Evolutionary conservation across 2,329 filamentous ascomycete species (phyloP), one percentile per base, ranked within the genome.

Genomic region (Alternaria brassicicola): DNA sequence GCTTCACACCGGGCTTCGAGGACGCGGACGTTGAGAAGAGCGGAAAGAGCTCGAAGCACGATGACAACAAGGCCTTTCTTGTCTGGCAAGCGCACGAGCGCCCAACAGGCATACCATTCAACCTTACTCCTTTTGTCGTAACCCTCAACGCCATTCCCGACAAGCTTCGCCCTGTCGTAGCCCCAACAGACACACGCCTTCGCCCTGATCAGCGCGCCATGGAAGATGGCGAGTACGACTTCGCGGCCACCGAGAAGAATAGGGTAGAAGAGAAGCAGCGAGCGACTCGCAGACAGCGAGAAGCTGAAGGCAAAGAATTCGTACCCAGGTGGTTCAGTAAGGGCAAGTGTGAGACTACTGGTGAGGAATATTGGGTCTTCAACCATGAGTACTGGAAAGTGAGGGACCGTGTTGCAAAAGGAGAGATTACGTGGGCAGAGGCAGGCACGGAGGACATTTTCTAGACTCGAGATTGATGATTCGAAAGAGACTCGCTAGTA

Each of bases 221-320:
- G 95, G 95, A 99, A 76, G 93, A 98, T 61, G 95, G 94, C n/a
- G 87, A 93, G 78, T 99, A 99, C 73, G 94, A 98, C 71, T 84
- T 95, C 59, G 95, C 95, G 1, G 95, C 94, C 0, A 86, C 86
- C 5, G 95, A 99, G 82, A 99, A 99, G 86, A 95, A 94, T 72
- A 85, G 95, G 1, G 86, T 99, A 0, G 95, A 99, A 78, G 91
- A 97, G 80, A 93, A 89, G 64, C 95, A 99, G 82, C 85, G 95
- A 59, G 88, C 89, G 9, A 88, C 89, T 57, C 82, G 95, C 61
- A 81, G 91, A 53, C 80, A 84, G 57, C 84, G 93, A 23, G 94
- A 99, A 78, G 84, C 85, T 28, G 85, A 80, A 2, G 95, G 95
- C 4, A 90, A 96, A 62, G 88, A 94, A 60, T 98, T 95, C 73